Base-by-base conservation (phyloP, 371 early-diverging fungal genomes). In the Rhizopus sp. region DNA sequence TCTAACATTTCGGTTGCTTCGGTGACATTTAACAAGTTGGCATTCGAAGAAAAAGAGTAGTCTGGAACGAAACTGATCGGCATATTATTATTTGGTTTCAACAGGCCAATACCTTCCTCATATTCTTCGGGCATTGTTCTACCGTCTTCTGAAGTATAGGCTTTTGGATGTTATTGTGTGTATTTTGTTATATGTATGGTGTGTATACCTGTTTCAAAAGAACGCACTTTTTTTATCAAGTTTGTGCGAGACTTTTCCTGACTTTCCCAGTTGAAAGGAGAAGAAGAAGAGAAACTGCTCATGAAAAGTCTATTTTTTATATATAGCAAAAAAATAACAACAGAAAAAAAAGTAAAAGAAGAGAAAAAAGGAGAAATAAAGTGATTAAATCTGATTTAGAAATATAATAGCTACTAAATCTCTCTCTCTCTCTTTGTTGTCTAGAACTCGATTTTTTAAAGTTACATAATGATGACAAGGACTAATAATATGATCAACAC, bases 401-500 rank as follows among this genome's bases (percentile, higher is more conserved):
- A 23, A 23, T 23, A 23, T 1, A 23, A 23, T 23, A 23, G 23
- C 23, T 23, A 23, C 23, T 23, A 23, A 23, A 23, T 23, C 23
- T 23, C 23, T 23, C 23, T 23, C 2, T 23, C 23, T 23, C 23
- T 23, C 23, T 23, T 23, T 23, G 23, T 23, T 23, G 23, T 23
- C 23, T 23, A 23, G 23, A 23, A 23, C 23, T 23, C 23, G 23
- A 23, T 23, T 23, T 23, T 23, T 23, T 23, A 23, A 23, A 23
- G 23, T 15, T 13, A 85, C 55, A 81, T 61, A 29, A 75, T 64
- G 10, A 84, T 73, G 16, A 84, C 72, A 46, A 86, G 62, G 38
- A 82, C 75, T 15, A 86, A 64, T 57, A 86, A 55, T 55, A 86
- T 70, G 52, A 86, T 80, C 16, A 86, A 60, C 9, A 86, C 69